phyloP scores from a whole-genome alignment of 345 rosid genomes.

The Orychophragmus violaceus region DNA sequence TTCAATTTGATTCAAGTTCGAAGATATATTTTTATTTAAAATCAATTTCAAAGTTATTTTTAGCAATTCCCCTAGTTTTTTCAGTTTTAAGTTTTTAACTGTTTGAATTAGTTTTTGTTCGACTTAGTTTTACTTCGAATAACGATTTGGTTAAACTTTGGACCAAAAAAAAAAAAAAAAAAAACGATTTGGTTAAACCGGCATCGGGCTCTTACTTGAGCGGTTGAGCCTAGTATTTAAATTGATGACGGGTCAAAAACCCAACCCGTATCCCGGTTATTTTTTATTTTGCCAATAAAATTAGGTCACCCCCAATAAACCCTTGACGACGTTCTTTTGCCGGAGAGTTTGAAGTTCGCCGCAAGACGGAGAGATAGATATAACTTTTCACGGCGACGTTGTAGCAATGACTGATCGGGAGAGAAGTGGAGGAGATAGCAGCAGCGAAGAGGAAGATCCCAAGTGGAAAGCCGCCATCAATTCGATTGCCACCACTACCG shows the following conservation, averaged over 20 bases:
- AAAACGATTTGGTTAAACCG: too few species aligned
- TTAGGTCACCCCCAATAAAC: conserved; percentile 14
- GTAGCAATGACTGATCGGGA: conserved; percentile 33
- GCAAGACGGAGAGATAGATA: not conserved
- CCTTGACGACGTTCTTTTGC: not conserved
- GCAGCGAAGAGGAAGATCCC: conserved; percentile 66
- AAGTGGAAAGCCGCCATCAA: conserved; percentile 75
- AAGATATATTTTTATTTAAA: too few species aligned
- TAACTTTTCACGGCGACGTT: not conserved
- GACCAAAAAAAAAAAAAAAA: too few species aligned
- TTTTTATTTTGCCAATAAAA: not conserved
- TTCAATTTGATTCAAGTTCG: too few species aligned
- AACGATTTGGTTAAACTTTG: too few species aligned
- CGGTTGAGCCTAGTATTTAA: too few species aligned
- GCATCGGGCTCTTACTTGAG: too few species aligned
- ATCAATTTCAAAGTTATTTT: too few species aligned
- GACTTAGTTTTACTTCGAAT: too few species aligned
- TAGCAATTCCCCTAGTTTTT: too few species aligned
- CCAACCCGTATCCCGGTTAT: not conserved
- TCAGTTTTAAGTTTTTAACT: too few species aligned
- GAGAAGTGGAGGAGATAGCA: conserved; percentile 32
- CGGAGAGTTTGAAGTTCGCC: not conserved
- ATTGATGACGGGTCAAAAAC: not conserved
- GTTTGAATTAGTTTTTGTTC: too few species aligned
- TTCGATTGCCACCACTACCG: conserved; percentile 56